Percentiles rank a stretch among this genome's conserved stretches.
Conservation (phyloP, 768 basidiomycete genomes). For the Kwoniella bestiolae region DNA sequence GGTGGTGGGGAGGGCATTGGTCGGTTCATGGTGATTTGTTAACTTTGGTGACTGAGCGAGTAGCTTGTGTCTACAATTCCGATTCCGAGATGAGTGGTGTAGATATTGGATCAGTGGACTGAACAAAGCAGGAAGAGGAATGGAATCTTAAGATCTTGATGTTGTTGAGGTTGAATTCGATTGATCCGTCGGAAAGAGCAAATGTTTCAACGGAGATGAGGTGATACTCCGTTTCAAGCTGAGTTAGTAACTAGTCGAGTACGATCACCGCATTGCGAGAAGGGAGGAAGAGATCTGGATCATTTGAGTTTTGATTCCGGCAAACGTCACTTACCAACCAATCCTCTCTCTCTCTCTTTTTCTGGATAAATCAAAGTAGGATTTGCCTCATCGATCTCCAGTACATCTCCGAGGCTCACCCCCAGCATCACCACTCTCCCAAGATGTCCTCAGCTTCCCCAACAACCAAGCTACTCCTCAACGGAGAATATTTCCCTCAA, state of each 20-base stretch:
- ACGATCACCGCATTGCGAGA: no score
- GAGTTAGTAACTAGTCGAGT: neutral
- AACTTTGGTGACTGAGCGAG: no score
- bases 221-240: neutral
- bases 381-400: no score
- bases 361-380: no score
- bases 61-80: no score
- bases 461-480: conserved; percentile 2
- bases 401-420: no score
- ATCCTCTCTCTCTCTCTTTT: neutral
- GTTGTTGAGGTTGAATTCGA: neutral
- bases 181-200: neutral
- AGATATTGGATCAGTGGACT: neutral
- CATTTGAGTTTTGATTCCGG: neutral
- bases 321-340: neutral
- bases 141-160: neutral
- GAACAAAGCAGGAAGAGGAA: neutral
- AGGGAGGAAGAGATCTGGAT: neutral
- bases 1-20: conserved; percentile 35
- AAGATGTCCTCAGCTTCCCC: conserved; percentile 7
- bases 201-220: neutral
- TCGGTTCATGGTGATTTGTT: no score
- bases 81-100: no score
- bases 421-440: no score
- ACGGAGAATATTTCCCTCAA: conserved; percentile 14